A percentile compares a stretch with the other conserved stretches of the same genome.
These are phyloP conservation scores for Hamamelis virginiana DNA, from an alignment of 164 flowering plant species.

Conservation along the genomic window DNA sequence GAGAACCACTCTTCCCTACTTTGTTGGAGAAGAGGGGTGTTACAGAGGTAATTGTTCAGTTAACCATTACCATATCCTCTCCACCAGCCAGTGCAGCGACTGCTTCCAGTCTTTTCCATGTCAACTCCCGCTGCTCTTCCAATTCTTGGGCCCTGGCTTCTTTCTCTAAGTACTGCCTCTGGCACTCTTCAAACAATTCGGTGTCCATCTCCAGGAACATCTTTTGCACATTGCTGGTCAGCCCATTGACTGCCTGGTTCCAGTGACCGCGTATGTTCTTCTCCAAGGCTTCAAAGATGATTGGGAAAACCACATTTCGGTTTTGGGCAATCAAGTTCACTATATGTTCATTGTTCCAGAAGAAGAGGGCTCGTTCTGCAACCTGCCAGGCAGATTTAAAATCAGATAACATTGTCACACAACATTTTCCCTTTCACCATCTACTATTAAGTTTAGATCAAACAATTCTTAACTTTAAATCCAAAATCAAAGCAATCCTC, in stretches of 20 bases:
- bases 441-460: too few species aligned
- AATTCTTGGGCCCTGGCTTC: slow-evolving; percentile 29
- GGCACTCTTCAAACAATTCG: slow-evolving; percentile 46
- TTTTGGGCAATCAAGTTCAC: slow-evolving; percentile 31
- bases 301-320: slow-evolving; percentile 32
- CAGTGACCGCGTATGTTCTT: slow-evolving; percentile 36
- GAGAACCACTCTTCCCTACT: too few species aligned
- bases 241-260: slow-evolving; percentile 38
- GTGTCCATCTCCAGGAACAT: slow-evolving; percentile 38
- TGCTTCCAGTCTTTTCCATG: slow-evolving; percentile 47
- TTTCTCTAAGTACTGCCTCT: slow-evolving; percentile 31
- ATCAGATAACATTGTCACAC: too few species aligned
- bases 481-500: too few species aligned
- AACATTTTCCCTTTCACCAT: too few species aligned
- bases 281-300: slow-evolving; percentile 38
- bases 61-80: slow-evolving; percentile 17
- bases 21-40: too few species aligned
- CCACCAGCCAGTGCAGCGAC: slow-evolving; percentile 23
- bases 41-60: too few species aligned
- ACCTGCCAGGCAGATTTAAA: slow-evolving; percentile 31
- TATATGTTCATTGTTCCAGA: slow-evolving; percentile 47
- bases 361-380: slow-evolving; percentile 38
- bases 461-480: too few species aligned
- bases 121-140: slow-evolving; percentile 35
- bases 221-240: slow-evolving; percentile 32